Conservation (phyloP, 352 stramenopile genomes). For the Achlya hypogyna region DNA sequence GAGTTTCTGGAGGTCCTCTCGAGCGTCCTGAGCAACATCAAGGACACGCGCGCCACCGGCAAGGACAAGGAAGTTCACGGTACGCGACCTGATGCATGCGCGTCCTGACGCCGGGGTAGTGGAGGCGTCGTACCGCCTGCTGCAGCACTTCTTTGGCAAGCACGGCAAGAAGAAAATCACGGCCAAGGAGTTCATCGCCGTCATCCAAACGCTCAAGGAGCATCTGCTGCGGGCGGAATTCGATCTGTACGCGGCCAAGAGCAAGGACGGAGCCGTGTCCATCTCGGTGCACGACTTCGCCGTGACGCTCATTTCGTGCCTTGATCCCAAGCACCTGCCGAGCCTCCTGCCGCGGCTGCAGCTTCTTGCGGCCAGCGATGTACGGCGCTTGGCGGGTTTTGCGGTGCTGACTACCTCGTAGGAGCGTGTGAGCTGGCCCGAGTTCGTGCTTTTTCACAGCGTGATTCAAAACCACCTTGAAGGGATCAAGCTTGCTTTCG, state of each 20-base stretch:
- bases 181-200: slow-evolving; percentile 37
- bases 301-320: slow-evolving; percentile 61
- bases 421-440: slow-evolving; percentile 54
- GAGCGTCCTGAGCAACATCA: slow-evolving; percentile 34
- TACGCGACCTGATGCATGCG: background rate
- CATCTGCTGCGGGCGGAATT: slow-evolving; percentile 60
- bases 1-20: slow-evolving; percentile 70
- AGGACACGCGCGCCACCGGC: slow-evolving; percentile 10
- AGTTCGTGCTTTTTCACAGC: slow-evolving; percentile 70
- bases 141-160: slow-evolving; percentile 51
- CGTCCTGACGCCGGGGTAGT: slow-evolving; percentile 5
- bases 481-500: slow-evolving; percentile 66
- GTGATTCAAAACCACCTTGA: slow-evolving; percentile 56
- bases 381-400: slow-evolving; percentile 17
- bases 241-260: slow-evolving; percentile 43
- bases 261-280: slow-evolving; percentile 29
- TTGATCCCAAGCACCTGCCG: slow-evolving; percentile 53
- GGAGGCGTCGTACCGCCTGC: slow-evolving; percentile 41
- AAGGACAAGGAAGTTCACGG: background rate
- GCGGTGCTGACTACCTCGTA: slow-evolving; percentile 14
- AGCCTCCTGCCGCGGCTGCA: slow-evolving; percentile 52
- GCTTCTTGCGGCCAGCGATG: slow-evolving; percentile 46
- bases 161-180: slow-evolving; percentile 51
- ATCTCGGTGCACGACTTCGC: slow-evolving; percentile 74
- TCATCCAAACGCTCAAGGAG: slow-evolving; percentile 44